Percentiles rank a stretch among this genome's conserved stretches.
Evolutionary conservation across 305 asterid species (phyloP).

Genomic region (Galium porrigens): DNA sequence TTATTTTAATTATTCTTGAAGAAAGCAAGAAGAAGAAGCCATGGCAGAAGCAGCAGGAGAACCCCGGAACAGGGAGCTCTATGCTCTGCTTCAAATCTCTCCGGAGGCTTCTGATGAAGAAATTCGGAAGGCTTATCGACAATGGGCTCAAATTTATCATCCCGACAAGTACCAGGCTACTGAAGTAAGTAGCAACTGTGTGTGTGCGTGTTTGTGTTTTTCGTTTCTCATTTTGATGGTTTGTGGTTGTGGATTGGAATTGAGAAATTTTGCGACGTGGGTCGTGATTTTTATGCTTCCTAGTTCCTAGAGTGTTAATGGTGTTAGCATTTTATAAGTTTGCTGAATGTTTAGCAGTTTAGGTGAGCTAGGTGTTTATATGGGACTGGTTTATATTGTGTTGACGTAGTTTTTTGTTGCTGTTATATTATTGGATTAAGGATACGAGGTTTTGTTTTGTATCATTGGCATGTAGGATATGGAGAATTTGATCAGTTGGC

Average conservation of each 20-base stretch:
- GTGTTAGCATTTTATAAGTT: not conserved
- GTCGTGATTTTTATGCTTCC: not conserved
- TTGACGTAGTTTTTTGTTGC: not conserved
- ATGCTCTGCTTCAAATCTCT: slow-evolving; percentile 70
- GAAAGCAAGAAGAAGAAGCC: not conserved
- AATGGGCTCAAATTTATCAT: slow-evolving; percentile 95
- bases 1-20: not conserved
- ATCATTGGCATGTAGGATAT: not conserved
- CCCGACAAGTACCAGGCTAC: slow-evolving; percentile 78
- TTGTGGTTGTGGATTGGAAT: not conserved
- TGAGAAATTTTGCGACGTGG: not conserved
- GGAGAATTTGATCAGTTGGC: not conserved
- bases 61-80: slow-evolving; percentile 43
- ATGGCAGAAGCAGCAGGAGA: slow-evolving; percentile 17
- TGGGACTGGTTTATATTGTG: not conserved
- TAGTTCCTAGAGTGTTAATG: not conserved
- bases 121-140: slow-evolving; percentile 85
- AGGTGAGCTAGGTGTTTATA: not conserved
- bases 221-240: not conserved
- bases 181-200: slow-evolving; percentile 25
- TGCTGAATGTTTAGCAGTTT: not conserved
- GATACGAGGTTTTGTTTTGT: not conserved
- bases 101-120: slow-evolving; percentile 96
- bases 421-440: not conserved
- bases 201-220: not conserved